These are phyloP conservation scores for Spathaspora hagerdaliae DNA, from an alignment of 805 yeast species.

Conservation along the genomic window DNA sequence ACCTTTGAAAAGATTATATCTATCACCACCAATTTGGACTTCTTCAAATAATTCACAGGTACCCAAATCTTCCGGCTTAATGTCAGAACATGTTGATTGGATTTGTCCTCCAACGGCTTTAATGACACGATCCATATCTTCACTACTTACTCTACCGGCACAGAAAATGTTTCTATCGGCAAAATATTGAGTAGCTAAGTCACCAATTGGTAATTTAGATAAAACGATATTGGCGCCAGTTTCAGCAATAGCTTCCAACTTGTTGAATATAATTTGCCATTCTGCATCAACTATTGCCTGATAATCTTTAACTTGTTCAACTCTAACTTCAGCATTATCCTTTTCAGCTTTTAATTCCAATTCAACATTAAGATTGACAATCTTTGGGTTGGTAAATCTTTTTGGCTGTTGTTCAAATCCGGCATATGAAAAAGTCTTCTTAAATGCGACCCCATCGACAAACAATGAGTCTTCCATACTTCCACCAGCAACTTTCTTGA, in stretches of 20 bases:
- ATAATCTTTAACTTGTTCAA: conserved; percentile 88
- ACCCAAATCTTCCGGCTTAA: conserved; percentile 70
- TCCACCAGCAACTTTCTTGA: conserved; percentile 94
- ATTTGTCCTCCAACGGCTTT: conserved; percentile 91
- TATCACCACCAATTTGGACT: conserved; percentile 91
- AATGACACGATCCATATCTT: conserved; percentile 89
- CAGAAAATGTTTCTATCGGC: conserved; percentile 96
- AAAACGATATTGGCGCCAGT: conserved; percentile 92
- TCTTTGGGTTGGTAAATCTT: conserved; percentile 70
- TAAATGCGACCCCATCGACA: conserved; percentile 93
- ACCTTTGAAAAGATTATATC: conserved; percentile 90
- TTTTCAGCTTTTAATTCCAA: conserved; percentile 96
- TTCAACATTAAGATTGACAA: conserved; percentile 84
- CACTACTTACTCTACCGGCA: conserved; percentile 89
- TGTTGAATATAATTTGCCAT: conserved; percentile 88
- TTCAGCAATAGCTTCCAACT: conserved; percentile 74
- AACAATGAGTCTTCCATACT: conserved; percentile 90
- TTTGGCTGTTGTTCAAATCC: conserved; percentile 99
- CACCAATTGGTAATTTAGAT: conserved; percentile 95
- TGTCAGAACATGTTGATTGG: conserved; percentile 71
- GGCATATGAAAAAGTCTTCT: conserved; percentile 95
- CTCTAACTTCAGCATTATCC: conserved; percentile 97
- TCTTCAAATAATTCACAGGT: conserved; percentile 86
- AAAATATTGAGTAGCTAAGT: conserved; percentile 96
- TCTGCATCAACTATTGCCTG: conserved; percentile 99